Base-by-base conservation (phyloP, 495 filamentous ascomycete species). In the Penicillium bialowiezense region DNA sequence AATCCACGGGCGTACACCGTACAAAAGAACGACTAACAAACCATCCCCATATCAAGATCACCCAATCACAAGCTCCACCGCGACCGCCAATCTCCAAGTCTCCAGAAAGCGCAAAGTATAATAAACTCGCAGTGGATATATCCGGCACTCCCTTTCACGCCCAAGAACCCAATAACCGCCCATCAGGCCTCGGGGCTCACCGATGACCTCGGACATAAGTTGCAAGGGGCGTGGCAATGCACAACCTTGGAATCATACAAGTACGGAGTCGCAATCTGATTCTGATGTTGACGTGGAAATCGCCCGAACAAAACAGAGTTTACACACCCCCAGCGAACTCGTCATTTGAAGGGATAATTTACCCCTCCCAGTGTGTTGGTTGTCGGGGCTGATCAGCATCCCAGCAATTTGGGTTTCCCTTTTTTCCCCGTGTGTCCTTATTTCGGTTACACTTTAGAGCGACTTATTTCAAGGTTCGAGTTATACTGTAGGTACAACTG, bases 151-250 rank as follows among this genome's bases (percentile, higher is more conserved):
- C 21, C 43, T 35, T 26, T 45, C 31, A 26, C 23, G 10, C 43
- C 20, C 43, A 45, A 36, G 31, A 18, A 45, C 32, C 43, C 43
- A 45, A 45, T 45, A 26, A 36, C 29, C 43, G 43, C 32, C 41
- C 44, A 9, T 36, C n/a, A n/a, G n/a, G n/a, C n/a, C 10, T 17
- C 33, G 44, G 24, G 3, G 3, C 10, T 45, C 43, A n/a, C 41
- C 28, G 19, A 48, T 38, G 2, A 29, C 18, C 23, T 29, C 34
- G 34, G 10, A 39, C 6, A 44, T 26, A 37, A 12, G 12, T 39
- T 3, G 44, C 44, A 48, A 40, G 44, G 45, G 45, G 45, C 35
- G 26, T 8, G 23, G 23, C 23, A 26, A 26, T n/a, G n/a, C n/a
- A n/a, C n/a, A n/a, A n/a, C n/a, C n/a, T n/a, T n/a, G n/a, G n/a